Percentiles rank a stretch among this genome's conserved stretches.
Conservation (phyloP, 108 stramenopile species). For the Chaetoceros tenuissimus region DNA sequence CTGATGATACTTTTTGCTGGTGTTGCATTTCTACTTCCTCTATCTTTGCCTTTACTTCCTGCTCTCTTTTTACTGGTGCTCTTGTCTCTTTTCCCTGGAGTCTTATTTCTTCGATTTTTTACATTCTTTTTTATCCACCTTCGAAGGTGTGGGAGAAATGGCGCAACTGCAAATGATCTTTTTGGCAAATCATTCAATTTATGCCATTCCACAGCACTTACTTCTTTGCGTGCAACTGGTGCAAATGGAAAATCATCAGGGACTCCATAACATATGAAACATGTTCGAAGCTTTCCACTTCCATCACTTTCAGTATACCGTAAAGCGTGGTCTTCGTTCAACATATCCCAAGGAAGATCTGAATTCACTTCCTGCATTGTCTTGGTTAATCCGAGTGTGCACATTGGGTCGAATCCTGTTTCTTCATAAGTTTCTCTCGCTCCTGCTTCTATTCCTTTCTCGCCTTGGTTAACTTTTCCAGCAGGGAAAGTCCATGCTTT, state of each 20-base stretch:
- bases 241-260: constrained; percentile 74
- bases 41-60: neutral
- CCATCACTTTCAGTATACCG: constrained; percentile 45
- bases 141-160: constrained; percentile 48
- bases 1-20: neutral
- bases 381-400: constrained; percentile 29
- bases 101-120: constrained; percentile 11
- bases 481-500: constrained; percentile 74
- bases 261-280: constrained; percentile 72
- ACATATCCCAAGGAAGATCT: constrained; percentile 38
- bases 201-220: constrained; percentile 54
- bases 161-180: constrained; percentile 61
- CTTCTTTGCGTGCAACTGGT: constrained; percentile 82
- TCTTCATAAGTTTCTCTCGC: constrained; percentile 88
- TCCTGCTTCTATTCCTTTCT: constrained; percentile 57
- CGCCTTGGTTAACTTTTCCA: constrained; percentile 85
- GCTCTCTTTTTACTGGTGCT: constrained; percentile 1
- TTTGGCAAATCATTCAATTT: constrained; percentile 52
- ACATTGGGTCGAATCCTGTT: constrained; percentile 82
- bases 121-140: constrained; percentile 52
- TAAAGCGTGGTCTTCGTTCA: constrained; percentile 41
- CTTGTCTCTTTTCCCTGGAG: neutral
- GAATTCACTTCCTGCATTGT: constrained; percentile 13
- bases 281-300: constrained; percentile 55
- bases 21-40: constrained; percentile 27